A percentile compares a stretch with the other conserved stretches of the same genome.
Evolutionary conservation across 2,329 filamentous ascomycete species (phyloP).

Genomic region (Apiospora marii): DNA sequence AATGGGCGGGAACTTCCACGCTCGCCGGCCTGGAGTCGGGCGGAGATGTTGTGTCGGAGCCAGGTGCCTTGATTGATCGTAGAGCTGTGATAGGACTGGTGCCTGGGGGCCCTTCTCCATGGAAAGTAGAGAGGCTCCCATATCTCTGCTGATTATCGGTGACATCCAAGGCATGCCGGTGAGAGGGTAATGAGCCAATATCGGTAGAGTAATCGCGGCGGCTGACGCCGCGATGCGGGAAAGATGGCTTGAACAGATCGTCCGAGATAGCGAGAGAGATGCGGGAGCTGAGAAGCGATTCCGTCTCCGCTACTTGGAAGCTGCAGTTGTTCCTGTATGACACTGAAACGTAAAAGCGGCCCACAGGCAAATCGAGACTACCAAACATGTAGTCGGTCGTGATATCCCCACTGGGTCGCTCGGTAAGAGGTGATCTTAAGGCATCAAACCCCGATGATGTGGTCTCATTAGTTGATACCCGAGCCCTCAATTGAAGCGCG

Average conservation of each 20-base stretch:
- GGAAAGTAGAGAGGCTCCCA: conserved; percentile 88
- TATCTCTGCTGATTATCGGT: conserved; percentile 80
- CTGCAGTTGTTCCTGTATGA: conserved; percentile 88
- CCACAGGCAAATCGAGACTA: conserved; percentile 85
- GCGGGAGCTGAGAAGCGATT: conserved; percentile 87
- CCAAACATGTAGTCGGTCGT: conserved; percentile 83
- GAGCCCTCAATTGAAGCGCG: conserved; percentile 78
- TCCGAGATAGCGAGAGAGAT: conserved; percentile 89
- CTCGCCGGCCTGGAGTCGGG: conserved; percentile 58
- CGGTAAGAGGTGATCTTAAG: conserved; percentile 74
- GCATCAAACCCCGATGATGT: conserved; percentile 68
- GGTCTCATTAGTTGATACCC: conserved; percentile 70
- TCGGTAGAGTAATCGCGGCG: conserved; percentile 54
- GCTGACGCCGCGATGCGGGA: conserved; percentile 62
- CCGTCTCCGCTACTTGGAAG: conserved; percentile 90
- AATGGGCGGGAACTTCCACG: conserved; percentile 56
- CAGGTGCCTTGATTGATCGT: conserved; percentile 69
- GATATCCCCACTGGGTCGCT: conserved; percentile 62
- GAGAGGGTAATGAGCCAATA: conserved; percentile 77
- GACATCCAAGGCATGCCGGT: conserved; percentile 56
- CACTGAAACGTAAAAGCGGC: conserved; percentile 81
- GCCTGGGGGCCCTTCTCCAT: conserved; percentile 78
- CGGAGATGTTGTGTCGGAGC: conserved; percentile 69
- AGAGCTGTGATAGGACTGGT: conserved; percentile 88
- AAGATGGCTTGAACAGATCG: conserved; percentile 82